phyloP scores from a whole-genome alignment of 768 basidiomycete species.

The Lactifluus rugatus region DNA sequence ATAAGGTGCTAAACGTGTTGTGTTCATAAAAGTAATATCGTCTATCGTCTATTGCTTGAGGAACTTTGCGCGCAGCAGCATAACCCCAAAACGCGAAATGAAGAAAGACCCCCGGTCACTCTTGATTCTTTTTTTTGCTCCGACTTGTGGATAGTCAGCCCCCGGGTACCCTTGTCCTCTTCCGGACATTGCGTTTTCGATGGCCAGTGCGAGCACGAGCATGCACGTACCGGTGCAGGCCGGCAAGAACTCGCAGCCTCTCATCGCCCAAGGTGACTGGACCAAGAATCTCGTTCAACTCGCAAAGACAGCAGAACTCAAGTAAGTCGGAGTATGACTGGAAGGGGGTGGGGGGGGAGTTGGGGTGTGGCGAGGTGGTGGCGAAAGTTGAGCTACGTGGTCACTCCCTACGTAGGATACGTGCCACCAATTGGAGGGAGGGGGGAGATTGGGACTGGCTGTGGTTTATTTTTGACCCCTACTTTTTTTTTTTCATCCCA shows the following conservation, averaged over 20 bases:
- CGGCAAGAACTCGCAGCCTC: slow-evolving; percentile 9
- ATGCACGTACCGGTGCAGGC: slow-evolving; percentile 16
- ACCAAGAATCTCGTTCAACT: slow-evolving; percentile 78
- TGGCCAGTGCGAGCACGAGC: slow-evolving; percentile 15
- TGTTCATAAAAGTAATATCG: too few species aligned
- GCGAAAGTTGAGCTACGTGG: too few species aligned
- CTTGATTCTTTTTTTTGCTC: background rate
- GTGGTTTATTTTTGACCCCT: background rate
- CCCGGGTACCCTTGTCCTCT: slow-evolving; percentile 15
- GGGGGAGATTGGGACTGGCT: background rate
- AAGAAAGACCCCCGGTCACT: slow-evolving; percentile 3
- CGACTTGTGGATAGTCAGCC: background rate
- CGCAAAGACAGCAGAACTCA: slow-evolving; percentile 80
- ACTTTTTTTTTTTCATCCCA: background rate
- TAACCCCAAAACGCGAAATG: too few species aligned
- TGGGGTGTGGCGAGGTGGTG: too few species aligned
- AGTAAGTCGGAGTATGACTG: slow-evolving; percentile 40
- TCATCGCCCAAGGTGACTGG: slow-evolving; percentile 80
- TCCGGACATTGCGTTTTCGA: slow-evolving; percentile 2
- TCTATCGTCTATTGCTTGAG: too few species aligned
- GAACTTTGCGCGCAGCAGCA: too few species aligned
- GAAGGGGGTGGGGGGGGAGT: background rate
- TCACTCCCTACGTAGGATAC: too few species aligned
- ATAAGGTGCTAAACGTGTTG: background rate
- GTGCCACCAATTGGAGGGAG: too few species aligned